phyloP scores from a whole-genome alignment of 192 early-diverging fungal genomes.

The Piromyces sp. region DNA sequence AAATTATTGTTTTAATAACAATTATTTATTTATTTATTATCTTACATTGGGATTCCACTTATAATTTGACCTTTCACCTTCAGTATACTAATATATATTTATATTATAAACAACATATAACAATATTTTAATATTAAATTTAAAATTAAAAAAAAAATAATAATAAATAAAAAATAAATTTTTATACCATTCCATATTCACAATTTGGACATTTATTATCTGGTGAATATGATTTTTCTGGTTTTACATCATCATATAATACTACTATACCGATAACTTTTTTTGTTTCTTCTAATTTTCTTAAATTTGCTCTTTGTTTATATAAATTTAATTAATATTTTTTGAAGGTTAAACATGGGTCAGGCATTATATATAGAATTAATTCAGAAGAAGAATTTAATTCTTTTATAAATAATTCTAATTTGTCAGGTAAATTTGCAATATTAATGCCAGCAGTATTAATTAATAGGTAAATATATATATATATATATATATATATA shows the following conservation, averaged over 20 bases:
- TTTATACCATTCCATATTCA: constrained; percentile 22
- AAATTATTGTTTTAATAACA: neutral
- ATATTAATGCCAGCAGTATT: no score
- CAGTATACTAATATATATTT: neutral
- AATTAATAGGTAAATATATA: no score
- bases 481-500: no score
- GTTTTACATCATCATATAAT: constrained; percentile 16
- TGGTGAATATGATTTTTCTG: constrained; percentile 16
- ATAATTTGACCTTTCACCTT: constrained; percentile 12
- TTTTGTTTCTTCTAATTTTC: constrained; percentile 3
- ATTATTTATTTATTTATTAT: neutral
- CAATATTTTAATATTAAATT: no score
- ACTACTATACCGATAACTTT: constrained; percentile 40
- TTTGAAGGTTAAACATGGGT: no score
- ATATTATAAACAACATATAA: neutral
- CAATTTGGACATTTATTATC: constrained; percentile 51
- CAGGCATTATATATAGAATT: no score
- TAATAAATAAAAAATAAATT: neutral
- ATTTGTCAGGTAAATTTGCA: no score
- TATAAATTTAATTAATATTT: no score
- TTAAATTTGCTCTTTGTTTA: neutral
- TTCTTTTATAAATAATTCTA: no score
- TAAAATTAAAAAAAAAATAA: no score
- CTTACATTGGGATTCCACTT: constrained; percentile 54
- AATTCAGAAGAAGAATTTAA: no score